Conservation (phyloP, 2,329 filamentous ascomycete species). For the Trichoderma sp. region DNA sequence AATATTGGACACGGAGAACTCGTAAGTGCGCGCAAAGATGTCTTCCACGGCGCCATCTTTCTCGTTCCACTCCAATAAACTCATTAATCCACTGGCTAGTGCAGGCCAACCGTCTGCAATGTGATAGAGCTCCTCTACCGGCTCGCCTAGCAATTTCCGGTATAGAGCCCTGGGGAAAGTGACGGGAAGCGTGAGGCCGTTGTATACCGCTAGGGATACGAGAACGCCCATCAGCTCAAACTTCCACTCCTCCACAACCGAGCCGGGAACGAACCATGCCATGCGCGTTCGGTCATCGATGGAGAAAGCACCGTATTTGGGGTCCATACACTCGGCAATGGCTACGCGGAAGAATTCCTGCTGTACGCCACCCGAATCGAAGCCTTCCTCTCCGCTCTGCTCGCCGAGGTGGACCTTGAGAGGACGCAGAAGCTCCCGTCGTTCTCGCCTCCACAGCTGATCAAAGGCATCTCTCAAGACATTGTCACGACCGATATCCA, state of each 20-base stretch:
- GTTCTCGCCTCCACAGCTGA: constrained; percentile 84
- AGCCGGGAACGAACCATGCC: constrained; percentile 84
- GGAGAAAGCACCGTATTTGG: constrained; percentile 76
- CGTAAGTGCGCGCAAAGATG: constrained; percentile 79
- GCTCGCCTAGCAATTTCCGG: constrained; percentile 68
- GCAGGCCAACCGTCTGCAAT: constrained; percentile 87
- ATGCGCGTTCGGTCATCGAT: constrained; percentile 73
- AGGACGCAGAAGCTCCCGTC: constrained; percentile 76
- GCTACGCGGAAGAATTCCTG: constrained; percentile 92
- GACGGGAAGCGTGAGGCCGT: constrained; percentile 85
- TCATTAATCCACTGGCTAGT: constrained; percentile 69
- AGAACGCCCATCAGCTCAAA: constrained; percentile 85
- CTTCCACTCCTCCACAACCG: constrained; percentile 80
- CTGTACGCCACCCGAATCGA: constrained; percentile 92
- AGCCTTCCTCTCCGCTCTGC: constrained; percentile 78
- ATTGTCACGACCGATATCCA: constrained; percentile 65
- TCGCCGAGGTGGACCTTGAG: constrained; percentile 85
- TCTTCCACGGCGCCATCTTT: constrained; percentile 74
- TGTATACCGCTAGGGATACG: constrained; percentile 88
- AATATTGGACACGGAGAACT: constrained; percentile 67
- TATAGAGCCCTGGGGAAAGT: constrained; percentile 87
- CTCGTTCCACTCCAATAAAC: constrained; percentile 73
- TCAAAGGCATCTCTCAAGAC: constrained; percentile 74
- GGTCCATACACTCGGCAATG: constrained; percentile 74
- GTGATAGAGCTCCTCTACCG: constrained; percentile 67